A percentile compares a stretch with the other conserved stretches of the same genome.
Conservation (phyloP, 1,284 basidiomycete species). For the Cutaneotrichosporon sp. region DNA sequence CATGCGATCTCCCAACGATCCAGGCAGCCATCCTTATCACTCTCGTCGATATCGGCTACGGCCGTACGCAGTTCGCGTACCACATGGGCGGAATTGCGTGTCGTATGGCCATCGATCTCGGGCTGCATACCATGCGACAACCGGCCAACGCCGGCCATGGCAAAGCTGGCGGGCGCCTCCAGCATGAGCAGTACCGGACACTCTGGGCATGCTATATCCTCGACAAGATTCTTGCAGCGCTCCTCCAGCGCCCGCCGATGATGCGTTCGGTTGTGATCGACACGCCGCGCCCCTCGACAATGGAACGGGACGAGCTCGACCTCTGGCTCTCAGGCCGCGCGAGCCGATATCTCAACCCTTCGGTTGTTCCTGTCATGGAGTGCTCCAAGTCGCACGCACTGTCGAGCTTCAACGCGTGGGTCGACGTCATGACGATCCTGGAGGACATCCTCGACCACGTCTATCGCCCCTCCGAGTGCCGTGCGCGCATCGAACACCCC, state of each 20-base stretch:
- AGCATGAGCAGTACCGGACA: conserved; percentile 14
- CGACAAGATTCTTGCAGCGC: conserved; percentile 15
- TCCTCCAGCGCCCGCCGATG: conserved; percentile 11
- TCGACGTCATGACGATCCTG: conserved; percentile 17
- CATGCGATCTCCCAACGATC: background rate
- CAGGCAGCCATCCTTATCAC: conserved; percentile 12
- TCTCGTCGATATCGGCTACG: conserved; percentile 11
- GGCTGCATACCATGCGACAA: conserved; percentile 5
- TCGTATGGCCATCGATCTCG: conserved; percentile 15
- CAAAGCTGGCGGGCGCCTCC: background rate
- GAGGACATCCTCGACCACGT: conserved; percentile 16
- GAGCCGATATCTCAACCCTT: conserved; percentile 2
- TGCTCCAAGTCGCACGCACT: conserved; percentile 13
- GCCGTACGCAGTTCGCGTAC: conserved; percentile 12
- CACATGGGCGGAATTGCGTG: conserved; percentile 18
- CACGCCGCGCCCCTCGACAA: conserved; percentile 10
- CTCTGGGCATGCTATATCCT: conserved; percentile 14
- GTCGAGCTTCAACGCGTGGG: conserved; percentile 12
- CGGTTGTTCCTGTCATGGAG: conserved; percentile 7
- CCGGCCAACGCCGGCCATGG: background rate
- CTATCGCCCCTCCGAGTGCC: conserved; percentile 15
- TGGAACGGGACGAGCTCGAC: conserved; percentile 21
- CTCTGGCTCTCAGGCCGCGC: conserved; percentile 16
- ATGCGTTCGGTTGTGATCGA: conserved; percentile 14
- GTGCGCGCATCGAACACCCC: conserved; percentile 12